Conservation (phyloP, 1,139 yeast species). For the Scheffersomyces insectosa region DNA sequence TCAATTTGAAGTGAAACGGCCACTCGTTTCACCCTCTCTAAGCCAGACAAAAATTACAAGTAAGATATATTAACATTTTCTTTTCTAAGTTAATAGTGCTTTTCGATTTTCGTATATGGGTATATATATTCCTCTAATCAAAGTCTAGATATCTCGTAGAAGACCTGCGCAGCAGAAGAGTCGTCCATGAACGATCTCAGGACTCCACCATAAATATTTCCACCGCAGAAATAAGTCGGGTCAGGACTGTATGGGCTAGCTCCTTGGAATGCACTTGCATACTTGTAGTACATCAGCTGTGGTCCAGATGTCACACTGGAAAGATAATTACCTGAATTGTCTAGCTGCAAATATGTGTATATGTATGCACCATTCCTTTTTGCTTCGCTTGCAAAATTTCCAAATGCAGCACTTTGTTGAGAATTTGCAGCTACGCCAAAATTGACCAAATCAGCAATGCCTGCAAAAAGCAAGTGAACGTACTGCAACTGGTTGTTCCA, state of each 20-base stretch:
- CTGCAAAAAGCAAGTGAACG: constrained; percentile 13
- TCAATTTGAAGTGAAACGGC: not conserved
- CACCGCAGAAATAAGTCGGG: constrained; percentile 7
- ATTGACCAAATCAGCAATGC: constrained; percentile 11
- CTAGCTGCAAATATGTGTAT: constrained; percentile 18
- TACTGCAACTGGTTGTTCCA: constrained; percentile 15
- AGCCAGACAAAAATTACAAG: too few species aligned
- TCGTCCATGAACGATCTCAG: constrained; percentile 14
- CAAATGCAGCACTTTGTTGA: constrained; percentile 1
- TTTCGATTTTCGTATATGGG: not conserved
- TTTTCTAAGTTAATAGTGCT: not conserved
- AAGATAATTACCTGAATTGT: constrained; percentile 6
- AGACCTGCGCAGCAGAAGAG: constrained; percentile 16
- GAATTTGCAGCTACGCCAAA: constrained; percentile 3
- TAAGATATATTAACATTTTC: not conserved
- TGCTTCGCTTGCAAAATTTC: constrained; percentile 15
- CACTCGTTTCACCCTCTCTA: too few species aligned
- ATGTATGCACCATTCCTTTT: constrained; percentile 22
- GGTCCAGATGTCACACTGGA: constrained; percentile 7
- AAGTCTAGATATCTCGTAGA: constrained; percentile 11
- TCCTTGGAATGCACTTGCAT: constrained; percentile 1
- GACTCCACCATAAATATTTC: constrained; percentile 8
- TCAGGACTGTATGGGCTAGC: constrained; percentile 3
- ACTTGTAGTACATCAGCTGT: constrained; percentile 8
- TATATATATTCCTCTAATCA: too few species aligned